Conservation (phyloP, 2,329 filamentous ascomycete genomes). For the Ceratocystis cubensis region DNA sequence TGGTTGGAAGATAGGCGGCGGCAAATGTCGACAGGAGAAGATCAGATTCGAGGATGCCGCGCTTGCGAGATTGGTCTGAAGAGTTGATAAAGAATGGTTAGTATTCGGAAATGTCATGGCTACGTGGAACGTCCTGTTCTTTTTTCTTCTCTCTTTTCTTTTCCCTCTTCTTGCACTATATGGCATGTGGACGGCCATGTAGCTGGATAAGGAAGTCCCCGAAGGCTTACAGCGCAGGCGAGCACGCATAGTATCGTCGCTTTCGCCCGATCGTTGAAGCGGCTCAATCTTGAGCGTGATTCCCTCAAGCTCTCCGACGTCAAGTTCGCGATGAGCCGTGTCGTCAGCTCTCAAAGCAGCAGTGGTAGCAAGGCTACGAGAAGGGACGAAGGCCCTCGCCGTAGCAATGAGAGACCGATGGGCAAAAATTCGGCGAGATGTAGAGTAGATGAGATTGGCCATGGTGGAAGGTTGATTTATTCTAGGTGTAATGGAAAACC, state of each 20-base stretch:
- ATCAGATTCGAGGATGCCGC: slow-evolving; percentile 89
- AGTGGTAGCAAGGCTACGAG: slow-evolving; percentile 24
- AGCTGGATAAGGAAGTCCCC: not conserved
- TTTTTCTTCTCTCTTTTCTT: too few relatives aligned
- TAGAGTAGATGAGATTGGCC: not conserved
- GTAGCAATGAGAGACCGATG: slow-evolving; percentile 22
- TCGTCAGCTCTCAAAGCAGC: slow-evolving; percentile 22
- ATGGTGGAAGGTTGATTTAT: slow-evolving; percentile 4
- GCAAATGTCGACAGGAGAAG: slow-evolving; percentile 95
- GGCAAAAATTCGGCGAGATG: slow-evolving; percentile 22
- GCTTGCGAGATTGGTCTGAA: slow-evolving; percentile 88
- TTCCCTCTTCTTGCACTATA: too few relatives aligned
- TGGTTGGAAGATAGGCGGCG: slow-evolving; percentile 58
- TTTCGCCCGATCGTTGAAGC: slow-evolving; percentile 71
- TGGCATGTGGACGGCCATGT: not conserved
- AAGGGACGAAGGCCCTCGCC: slow-evolving; percentile 18
- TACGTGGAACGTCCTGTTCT: too few relatives aligned
- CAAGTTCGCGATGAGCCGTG: slow-evolving; percentile 45
- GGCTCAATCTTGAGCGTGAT: slow-evolving; percentile 81
- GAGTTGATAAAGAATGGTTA: slow-evolving; percentile 8
- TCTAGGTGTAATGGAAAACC: too few relatives aligned
- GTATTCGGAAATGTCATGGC: not conserved
- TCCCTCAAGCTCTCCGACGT: slow-evolving; percentile 76
- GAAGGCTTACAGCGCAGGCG: slow-evolving; percentile 55
- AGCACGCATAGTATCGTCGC: slow-evolving; percentile 73